These are phyloP conservation scores for Penicillium diatomitis DNA, from an alignment of 495 filamentous ascomycete species.

Conservation along the genomic window DNA sequence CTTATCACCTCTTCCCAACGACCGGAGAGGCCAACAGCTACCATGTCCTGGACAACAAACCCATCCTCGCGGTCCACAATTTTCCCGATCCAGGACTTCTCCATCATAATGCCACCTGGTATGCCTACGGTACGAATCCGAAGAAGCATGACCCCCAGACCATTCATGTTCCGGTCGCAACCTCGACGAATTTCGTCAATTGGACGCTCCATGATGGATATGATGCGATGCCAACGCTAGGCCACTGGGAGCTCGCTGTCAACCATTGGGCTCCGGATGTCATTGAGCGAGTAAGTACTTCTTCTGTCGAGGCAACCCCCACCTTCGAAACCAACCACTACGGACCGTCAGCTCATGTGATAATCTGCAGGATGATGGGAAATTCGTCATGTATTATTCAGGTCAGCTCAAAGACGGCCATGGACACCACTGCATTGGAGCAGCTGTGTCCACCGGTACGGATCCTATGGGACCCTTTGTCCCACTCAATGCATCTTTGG, in stretches of 20 bases:
- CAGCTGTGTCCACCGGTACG: constrained; percentile 28
- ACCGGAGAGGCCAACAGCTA: constrained; percentile 15
- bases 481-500: constrained; percentile 27
- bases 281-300: constrained; percentile 21
- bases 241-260: constrained; percentile 15
- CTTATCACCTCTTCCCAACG: constrained; percentile 1
- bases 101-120: constrained; percentile 25
- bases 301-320: not conserved
- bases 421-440: constrained; percentile 44
- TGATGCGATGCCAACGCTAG: constrained; percentile 22
- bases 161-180: constrained; percentile 23
- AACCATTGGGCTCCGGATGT: constrained; percentile 31
- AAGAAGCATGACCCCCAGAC: constrained; percentile 10
- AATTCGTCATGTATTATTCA: constrained; percentile 49
- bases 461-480: constrained; percentile 41
- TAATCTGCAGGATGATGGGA: constrained; percentile 24
- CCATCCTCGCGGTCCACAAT: constrained; percentile 16
- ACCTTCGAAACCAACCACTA: not conserved
- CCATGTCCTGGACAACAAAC: constrained; percentile 10
- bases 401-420: constrained; percentile 27
- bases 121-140: constrained; percentile 26
- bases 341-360: not conserved
- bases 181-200: constrained; percentile 22
- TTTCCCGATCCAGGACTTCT: constrained; percentile 32
- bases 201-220: constrained; percentile 21